phyloP scores from a whole-genome alignment of 768 basidiomycete species.

The Pleurotus eryngii region DNA sequence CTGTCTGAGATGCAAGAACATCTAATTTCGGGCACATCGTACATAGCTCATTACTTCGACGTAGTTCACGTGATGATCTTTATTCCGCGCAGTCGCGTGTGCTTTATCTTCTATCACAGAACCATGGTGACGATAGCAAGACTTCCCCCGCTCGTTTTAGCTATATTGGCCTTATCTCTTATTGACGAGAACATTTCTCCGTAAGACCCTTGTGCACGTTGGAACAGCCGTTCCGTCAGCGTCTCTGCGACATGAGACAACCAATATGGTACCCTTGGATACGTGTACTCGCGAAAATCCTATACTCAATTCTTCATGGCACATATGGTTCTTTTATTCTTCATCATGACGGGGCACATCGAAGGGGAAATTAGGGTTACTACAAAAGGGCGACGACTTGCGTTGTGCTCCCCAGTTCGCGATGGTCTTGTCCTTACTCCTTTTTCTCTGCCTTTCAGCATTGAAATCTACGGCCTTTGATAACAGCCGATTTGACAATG shows the following conservation, averaged over 20 bases:
- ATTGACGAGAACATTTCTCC: neutral
- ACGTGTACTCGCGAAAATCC: constrained; percentile 1
- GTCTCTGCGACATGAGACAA: neutral
- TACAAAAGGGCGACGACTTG: neutral
- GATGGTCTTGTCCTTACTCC: neutral
- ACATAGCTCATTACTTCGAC: too few species aligned
- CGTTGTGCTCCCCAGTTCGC: neutral
- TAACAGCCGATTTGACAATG: constrained; percentile 60
- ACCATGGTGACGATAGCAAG: neutral
- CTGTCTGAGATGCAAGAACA: too few species aligned
- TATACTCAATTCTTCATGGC: constrained; percentile 3
- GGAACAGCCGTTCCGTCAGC: neutral
- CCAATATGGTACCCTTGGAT: constrained; percentile 7
- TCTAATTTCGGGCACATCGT: too few species aligned
- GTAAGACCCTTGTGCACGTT: neutral
- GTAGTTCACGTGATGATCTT: neutral
- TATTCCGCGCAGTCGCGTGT: neutral
- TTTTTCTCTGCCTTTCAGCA: constrained; percentile 15
- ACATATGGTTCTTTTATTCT: neutral
- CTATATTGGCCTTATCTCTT: neutral
- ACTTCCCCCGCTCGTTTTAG: neutral
- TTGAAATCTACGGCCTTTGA: constrained; percentile 41
- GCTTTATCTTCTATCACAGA: neutral
- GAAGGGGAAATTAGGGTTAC: neutral
- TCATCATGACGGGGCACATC: neutral